Percentiles rank a stretch among this genome's conserved stretches.
Conservation (phyloP, 768 basidiomycete species). For the Auricularia sp. region DNA sequence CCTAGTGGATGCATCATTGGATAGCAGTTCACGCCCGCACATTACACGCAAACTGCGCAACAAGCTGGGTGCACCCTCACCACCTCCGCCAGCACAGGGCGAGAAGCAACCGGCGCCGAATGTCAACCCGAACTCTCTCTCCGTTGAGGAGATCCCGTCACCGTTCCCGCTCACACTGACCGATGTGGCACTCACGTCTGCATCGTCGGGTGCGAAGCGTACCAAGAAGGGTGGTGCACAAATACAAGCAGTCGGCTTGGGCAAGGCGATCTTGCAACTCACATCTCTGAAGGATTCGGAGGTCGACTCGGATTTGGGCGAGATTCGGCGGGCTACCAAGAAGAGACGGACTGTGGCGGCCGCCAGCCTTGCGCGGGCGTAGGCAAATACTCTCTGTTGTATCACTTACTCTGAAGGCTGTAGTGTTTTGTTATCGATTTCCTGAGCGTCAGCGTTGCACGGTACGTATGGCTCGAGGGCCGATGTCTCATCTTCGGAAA, state of each 20-base stretch:
- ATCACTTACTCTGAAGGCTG: neutral
- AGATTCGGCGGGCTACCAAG: slow-evolving; percentile 70
- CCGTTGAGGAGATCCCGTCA: slow-evolving; percentile 78
- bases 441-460: no score
- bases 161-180: slow-evolving; percentile 72
- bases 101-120: slow-evolving; percentile 22
- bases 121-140: slow-evolving; percentile 68
- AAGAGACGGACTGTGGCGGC: slow-evolving; percentile 30
- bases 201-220: slow-evolving; percentile 17
- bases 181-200: slow-evolving; percentile 12
- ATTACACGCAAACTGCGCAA: slow-evolving; percentile 79
- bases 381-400: neutral
- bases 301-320: slow-evolving; percentile 63
- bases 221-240: slow-evolving; percentile 24
- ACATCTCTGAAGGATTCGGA: slow-evolving; percentile 54
- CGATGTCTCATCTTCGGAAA: no score
- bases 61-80: slow-evolving; percentile 60
- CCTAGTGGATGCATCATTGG: slow-evolving; percentile 53
- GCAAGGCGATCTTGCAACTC: slow-evolving; percentile 57
- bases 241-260: slow-evolving; percentile 43
- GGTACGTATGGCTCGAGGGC: no score
- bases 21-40: slow-evolving; percentile 67
- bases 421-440: no score
- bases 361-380: neutral
- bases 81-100: slow-evolving; percentile 42